phyloP scores from a whole-genome alignment of 2,329 filamentous ascomycete genomes.

The Bertia moriformis region DNA sequence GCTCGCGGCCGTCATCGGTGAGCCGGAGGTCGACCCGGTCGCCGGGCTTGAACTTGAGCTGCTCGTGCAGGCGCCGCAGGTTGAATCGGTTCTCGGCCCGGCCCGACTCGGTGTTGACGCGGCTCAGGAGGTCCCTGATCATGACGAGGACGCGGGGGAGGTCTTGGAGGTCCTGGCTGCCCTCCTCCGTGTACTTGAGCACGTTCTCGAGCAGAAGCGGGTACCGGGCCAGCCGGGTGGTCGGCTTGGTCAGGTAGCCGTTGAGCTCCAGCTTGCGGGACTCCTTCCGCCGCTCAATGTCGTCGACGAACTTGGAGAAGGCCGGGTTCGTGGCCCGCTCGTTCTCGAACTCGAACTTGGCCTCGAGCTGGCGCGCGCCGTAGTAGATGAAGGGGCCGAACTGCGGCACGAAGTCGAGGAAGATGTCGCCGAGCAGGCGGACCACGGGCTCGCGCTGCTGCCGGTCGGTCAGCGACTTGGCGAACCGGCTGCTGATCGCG shows the following conservation, averaged over 20 bases:
- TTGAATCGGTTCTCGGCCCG: conserved; percentile 98
- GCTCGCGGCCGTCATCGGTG: conserved; percentile 80
- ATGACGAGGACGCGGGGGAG: conserved; percentile 77
- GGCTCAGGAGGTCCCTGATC: conserved; percentile 73
- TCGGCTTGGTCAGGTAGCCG: conserved; percentile 94
- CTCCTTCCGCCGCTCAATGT: conserved; percentile 90
- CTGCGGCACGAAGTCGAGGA: conserved; percentile 77
- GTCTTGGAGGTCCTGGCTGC: conserved; percentile 77
- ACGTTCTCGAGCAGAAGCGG: conserved; percentile 84
- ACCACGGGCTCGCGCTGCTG: conserved; percentile 88
- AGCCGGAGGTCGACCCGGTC: conserved; percentile 88
- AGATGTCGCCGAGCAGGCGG: conserved; percentile 80
- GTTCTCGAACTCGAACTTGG: conserved; percentile 95
- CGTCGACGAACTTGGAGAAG: conserved; percentile 86
- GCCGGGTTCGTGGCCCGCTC: conserved; percentile 74
- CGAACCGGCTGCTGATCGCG: conserved; percentile 76
- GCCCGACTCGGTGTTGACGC: conserved; percentile 88
- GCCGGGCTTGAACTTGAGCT: conserved; percentile 77
- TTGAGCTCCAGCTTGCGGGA: conserved; percentile 94
- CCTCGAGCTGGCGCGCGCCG: conserved; percentile 86
- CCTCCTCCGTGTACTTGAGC: conserved; percentile 78
- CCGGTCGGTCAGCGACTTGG: conserved; percentile 72
- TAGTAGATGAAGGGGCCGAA: conserved; percentile 96
- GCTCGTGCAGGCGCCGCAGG: conserved; percentile 76
- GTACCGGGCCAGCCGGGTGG: conserved; percentile 85